Conservation (phyloP, 1,284 basidiomycete species). For the Neotropicomus parvogracilis region DNA sequence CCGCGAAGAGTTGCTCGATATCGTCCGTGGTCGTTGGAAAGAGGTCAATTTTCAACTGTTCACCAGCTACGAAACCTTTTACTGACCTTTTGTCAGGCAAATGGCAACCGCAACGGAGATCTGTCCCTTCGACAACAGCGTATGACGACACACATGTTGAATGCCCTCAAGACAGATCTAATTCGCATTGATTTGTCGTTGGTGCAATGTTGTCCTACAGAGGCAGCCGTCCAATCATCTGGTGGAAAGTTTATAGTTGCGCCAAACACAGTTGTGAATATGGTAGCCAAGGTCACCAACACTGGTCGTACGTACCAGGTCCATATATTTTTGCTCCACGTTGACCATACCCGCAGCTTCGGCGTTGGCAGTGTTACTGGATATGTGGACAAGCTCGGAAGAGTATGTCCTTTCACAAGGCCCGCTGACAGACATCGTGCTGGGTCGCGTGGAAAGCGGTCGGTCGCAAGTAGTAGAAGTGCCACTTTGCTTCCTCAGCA, state of each 20-base stretch:
- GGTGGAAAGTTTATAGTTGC: slow-evolving; percentile 45
- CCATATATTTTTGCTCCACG: neutral
- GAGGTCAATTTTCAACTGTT: slow-evolving; percentile 51
- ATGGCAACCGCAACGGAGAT: slow-evolving; percentile 68
- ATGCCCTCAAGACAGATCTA: slow-evolving; percentile 64
- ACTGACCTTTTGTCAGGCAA: slow-evolving; percentile 48
- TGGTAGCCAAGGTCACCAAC: slow-evolving; percentile 58
- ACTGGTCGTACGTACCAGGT: slow-evolving; percentile 42
- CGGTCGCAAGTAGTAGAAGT: slow-evolving; percentile 52
- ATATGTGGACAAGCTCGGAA: slow-evolving; percentile 52
- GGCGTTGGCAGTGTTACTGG: slow-evolving; percentile 49
- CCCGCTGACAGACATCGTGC: slow-evolving; percentile 50
- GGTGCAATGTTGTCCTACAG: slow-evolving; percentile 33
- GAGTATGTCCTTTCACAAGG: slow-evolving; percentile 74
- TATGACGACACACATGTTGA: slow-evolving; percentile 73
- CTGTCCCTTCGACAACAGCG: slow-evolving; percentile 74
- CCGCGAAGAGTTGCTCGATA: slow-evolving; percentile 76
- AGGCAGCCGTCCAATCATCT: slow-evolving; percentile 26
- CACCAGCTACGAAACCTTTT: neutral
- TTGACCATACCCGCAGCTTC: slow-evolving; percentile 39
- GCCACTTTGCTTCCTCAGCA: slow-evolving; percentile 71
- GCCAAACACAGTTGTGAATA: slow-evolving; percentile 57
- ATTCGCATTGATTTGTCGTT: slow-evolving; percentile 60
- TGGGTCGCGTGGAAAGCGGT: slow-evolving; percentile 55
- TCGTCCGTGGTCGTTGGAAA: slow-evolving; percentile 71